These are phyloP conservation scores for Chrysoporthe deuterocubensis DNA, from an alignment of 2,329 filamentous ascomycete genomes.

Conservation along the genomic window DNA sequence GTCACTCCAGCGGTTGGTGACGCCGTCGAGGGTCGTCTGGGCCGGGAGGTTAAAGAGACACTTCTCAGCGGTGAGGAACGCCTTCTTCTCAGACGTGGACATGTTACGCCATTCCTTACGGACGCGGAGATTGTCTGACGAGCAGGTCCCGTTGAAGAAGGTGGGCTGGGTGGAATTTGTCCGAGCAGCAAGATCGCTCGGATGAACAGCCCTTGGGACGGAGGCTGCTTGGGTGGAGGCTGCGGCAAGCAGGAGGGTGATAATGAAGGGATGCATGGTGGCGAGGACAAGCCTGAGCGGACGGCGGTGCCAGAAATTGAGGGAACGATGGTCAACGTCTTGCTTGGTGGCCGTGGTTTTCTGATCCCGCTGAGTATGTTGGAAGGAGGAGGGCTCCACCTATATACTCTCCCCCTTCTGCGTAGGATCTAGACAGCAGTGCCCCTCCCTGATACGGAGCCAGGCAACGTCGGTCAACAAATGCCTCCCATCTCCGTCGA, in stretches of 20 bases:
- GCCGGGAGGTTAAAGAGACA: conserved; percentile 38
- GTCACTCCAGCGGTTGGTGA: conserved; percentile 40
- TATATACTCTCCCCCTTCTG: not conserved
- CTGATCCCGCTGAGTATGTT: not conserved
- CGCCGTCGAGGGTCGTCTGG: conserved; percentile 33
- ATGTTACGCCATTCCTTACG: conserved; percentile 20
- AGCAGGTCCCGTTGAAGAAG: conserved; percentile 19
- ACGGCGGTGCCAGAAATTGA: not conserved
- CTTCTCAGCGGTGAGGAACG: conserved; percentile 38
- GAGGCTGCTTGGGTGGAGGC: not conserved
- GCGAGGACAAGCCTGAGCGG: not conserved
- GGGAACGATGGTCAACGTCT: not conserved
- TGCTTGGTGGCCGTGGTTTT: not conserved
- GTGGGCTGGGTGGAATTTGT: conserved; percentile 5
- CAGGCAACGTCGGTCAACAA: not conserved
- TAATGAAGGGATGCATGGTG: not conserved
- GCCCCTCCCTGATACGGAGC: not conserved
- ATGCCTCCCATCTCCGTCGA: not conserved
- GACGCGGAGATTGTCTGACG: conserved; percentile 13
- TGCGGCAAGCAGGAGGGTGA: not conserved
- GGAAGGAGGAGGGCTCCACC: not conserved
- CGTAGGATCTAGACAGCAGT: not conserved
- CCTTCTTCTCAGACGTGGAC: conserved; percentile 33
- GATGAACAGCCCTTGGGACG: not conserved
- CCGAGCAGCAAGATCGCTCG: not conserved